These are phyloP conservation scores for Cercospora sesami DNA, from an alignment of 2,329 filamentous ascomycete genomes.

Conservation along the genomic window DNA sequence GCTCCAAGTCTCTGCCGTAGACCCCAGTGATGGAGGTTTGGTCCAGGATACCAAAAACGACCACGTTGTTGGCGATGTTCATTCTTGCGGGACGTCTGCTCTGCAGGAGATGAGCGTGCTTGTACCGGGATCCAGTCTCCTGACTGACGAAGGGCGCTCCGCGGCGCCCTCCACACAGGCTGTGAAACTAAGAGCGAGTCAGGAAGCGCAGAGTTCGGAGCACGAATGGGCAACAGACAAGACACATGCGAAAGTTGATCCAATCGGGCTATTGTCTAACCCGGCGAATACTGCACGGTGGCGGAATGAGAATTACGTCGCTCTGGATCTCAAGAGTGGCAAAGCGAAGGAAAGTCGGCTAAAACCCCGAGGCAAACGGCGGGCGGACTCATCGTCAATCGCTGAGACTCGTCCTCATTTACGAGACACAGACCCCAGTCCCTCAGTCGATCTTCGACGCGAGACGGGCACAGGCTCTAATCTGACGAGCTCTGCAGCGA, in stretches of 20 bases:
- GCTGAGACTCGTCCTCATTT: not conserved
- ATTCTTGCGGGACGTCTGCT: not conserved
- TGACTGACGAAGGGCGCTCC: not conserved
- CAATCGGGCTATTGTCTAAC: slow-evolving; percentile 19
- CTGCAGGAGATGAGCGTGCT: not conserved
- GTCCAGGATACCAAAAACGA: not conserved
- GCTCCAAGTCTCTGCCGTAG: not conserved
- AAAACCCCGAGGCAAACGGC: not conserved
- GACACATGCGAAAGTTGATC: slow-evolving; percentile 19
- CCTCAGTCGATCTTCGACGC: not conserved
- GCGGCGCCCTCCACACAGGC: not conserved
- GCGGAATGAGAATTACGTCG: slow-evolving; percentile 12
- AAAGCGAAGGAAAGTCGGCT: not conserved
- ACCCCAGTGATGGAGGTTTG: not conserved
- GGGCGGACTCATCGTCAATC: not conserved
- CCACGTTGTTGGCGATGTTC: not conserved
- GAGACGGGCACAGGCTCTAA: not conserved
- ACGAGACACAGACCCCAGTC: not conserved
- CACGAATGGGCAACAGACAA: slow-evolving; percentile 14
- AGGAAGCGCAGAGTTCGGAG: not conserved
- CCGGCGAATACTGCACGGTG: slow-evolving; percentile 17
- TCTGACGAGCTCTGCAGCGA: not conserved
- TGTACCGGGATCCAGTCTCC: not conserved
- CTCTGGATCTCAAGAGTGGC: not conserved
- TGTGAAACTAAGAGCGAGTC: not conserved